Evolutionary conservation across 192 early-diverging fungal genomes (phyloP), one percentile per base, ranked within the genome.

Genomic region (Lobosporangium transversale): DNA sequence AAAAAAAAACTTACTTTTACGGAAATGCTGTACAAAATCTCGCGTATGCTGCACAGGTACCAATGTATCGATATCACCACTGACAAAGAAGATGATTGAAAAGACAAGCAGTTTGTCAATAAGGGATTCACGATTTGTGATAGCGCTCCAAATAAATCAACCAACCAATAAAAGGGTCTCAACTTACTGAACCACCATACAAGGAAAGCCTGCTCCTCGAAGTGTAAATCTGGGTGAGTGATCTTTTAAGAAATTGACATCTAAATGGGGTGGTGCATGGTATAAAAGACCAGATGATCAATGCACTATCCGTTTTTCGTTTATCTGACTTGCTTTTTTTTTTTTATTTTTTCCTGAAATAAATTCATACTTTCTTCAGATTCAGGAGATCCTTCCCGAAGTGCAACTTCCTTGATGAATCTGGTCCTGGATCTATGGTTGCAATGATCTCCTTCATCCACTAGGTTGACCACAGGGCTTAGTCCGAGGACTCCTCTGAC

Each of bases 401-500:
- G 53, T 1, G 81, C 76, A 51, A 89, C 66, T 18, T 71, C 29
- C 17, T 70, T 73, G 51, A 80, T 65, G 53, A 89, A 89, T 37
- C 79, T 71, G 11, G 49, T 58, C 26, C 80, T 53, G 33, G 65
- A 69, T 30, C 74, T 78, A 60, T 83, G 69, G 27, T 76, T 60
- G 52, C 79, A 81, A 53, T 62, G 58, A 23, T 75, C 69, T 52
- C 83, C 79, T 33, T 65, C 45, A 29, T 83, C 75, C 14, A 79
- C 79, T 15, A 88, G 51, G n/a, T 88, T 85, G 36, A 81, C 42
- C 4, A 84, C 64, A 8, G 85, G 74, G 49, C 81, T 84, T 18
- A 89, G 64, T 24, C 80, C 66, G 5, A 88, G 55, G 20, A 79
- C 81, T 31, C 87, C 89, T 32, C 88, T 84, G 2, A 90, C 83